These are phyloP conservation scores for Kalaharituber pfeilii DNA, from an alignment of 2,329 filamentous ascomycete species.

Conservation along the genomic window DNA sequence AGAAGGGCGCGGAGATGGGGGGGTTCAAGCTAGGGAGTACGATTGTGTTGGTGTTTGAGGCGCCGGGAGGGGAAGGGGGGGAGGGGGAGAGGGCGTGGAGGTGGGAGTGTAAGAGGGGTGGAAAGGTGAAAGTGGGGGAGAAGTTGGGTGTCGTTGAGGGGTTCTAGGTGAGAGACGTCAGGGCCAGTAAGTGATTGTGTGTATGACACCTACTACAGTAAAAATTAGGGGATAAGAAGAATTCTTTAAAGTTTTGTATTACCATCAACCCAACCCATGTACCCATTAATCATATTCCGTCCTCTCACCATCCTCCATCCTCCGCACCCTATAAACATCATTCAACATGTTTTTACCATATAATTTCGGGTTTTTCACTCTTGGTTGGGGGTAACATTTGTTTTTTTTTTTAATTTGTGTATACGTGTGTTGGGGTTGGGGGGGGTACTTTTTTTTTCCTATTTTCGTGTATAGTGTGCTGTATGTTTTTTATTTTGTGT, in stretches of 20 bases:
- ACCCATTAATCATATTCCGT: background rate
- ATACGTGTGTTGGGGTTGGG: background rate
- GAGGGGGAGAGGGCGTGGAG: conserved; percentile 43
- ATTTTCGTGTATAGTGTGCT: background rate
- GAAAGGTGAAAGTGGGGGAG: conserved; percentile 77
- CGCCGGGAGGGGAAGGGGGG: conserved; percentile 34
- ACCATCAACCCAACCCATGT: too few species aligned
- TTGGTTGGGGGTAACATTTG: background rate
- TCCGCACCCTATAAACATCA: background rate
- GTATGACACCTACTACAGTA: background rate
- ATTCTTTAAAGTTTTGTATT: background rate
- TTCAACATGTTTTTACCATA: background rate
- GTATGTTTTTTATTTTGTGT: background rate
- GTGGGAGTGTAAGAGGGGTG: conserved; percentile 76
- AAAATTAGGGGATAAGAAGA: background rate
- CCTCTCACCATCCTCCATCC: background rate
- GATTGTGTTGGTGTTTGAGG: conserved; percentile 90
- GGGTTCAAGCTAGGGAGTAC: conserved; percentile 93
- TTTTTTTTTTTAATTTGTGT: background rate
- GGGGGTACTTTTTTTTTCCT: background rate
- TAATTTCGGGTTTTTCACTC: background rate
- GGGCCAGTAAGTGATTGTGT: background rate
- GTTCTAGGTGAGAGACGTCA: background rate
- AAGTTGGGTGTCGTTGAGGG: conserved; percentile 41
- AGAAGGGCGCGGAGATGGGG: conserved; percentile 89